These are phyloP conservation scores for Diophrys appendiculata DNA, from an alignment of 73 alveolate genomes.

Conservation along the genomic window DNA sequence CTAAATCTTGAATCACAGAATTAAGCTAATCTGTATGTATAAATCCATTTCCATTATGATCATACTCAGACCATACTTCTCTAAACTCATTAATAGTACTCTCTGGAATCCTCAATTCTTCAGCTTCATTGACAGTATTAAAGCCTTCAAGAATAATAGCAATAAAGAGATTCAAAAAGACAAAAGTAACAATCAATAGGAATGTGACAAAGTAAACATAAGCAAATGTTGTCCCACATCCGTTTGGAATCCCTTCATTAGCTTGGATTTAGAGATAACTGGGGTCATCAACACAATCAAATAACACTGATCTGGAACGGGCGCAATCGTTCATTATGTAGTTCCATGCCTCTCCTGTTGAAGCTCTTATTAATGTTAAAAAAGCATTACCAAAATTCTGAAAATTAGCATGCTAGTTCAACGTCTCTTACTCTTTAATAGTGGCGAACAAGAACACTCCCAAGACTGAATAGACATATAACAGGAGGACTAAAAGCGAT, in stretches of 20 bases:
- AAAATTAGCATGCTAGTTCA: constrained; percentile 32
- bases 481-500: constrained; percentile 40
- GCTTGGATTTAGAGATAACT: constrained; percentile 14
- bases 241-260: constrained; percentile 8
- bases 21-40: constrained; percentile 21
- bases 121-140: constrained; percentile 26
- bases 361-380: constrained; percentile 11
- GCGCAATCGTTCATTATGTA: constrained; percentile 63
- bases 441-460: constrained; percentile 48
- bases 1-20: constrained; percentile 9
- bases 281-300: constrained; percentile 25
- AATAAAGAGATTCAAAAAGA: no score
- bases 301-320: neutral
- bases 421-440: constrained; percentile 40
- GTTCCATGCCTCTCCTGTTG: constrained; percentile 67
- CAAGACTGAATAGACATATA: constrained; percentile 41
- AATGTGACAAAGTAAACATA: constrained; percentile 21
- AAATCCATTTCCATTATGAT: constrained; percentile 46
- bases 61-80: constrained; percentile 50
- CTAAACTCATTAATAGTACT: constrained; percentile 18
- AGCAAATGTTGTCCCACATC: constrained; percentile 28
- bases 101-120: constrained; percentile 16
- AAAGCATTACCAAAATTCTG: constrained; percentile 29
- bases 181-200: constrained; percentile 1
- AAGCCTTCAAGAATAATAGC: constrained; percentile 64